Evolutionary conservation across 2,329 filamentous ascomycete species (phyloP).

Genomic region (Orbilia oligospora): DNA sequence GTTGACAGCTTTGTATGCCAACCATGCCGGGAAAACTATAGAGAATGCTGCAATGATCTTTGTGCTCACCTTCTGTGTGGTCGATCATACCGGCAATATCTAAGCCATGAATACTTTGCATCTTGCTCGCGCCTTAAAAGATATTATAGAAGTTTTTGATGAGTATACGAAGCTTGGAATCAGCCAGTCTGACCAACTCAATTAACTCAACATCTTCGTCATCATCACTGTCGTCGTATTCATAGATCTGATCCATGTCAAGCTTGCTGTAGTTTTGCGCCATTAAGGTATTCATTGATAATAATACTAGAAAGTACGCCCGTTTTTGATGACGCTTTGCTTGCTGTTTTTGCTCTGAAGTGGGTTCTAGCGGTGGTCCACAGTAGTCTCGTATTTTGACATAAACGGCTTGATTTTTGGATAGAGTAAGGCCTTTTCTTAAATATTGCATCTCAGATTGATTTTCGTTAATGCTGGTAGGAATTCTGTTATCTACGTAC

Average conservation of each 20-base stretch:
- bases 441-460: slow-evolving; percentile 9
- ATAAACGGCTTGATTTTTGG: slow-evolving; percentile 2
- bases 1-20: slow-evolving; percentile 4
- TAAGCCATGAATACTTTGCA: slow-evolving; percentile 8
- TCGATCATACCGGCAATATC: slow-evolving; percentile 22
- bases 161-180: slow-evolving; percentile 4
- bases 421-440: slow-evolving; percentile 13
- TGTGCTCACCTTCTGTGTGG: slow-evolving; percentile 17
- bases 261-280: no score
- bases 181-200: slow-evolving; percentile 3
- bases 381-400: slow-evolving; percentile 14
- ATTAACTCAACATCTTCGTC: not conserved
- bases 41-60: slow-evolving; percentile 18
- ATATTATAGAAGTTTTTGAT: slow-evolving; percentile 8
- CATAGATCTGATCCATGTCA: no score
- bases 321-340: not conserved
- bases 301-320: no score
- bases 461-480: slow-evolving; percentile 5
- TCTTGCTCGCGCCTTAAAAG: slow-evolving; percentile 1
- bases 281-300: no score
- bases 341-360: not conserved
- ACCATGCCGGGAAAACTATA: slow-evolving; percentile 2
- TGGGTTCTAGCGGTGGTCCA: slow-evolving; percentile 16
- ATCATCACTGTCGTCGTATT: not conserved
- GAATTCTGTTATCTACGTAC: not conserved